phyloP scores from a whole-genome alignment of 2,329 filamentous ascomycete genomes.

The Colletotrichum tamarilloi region DNA sequence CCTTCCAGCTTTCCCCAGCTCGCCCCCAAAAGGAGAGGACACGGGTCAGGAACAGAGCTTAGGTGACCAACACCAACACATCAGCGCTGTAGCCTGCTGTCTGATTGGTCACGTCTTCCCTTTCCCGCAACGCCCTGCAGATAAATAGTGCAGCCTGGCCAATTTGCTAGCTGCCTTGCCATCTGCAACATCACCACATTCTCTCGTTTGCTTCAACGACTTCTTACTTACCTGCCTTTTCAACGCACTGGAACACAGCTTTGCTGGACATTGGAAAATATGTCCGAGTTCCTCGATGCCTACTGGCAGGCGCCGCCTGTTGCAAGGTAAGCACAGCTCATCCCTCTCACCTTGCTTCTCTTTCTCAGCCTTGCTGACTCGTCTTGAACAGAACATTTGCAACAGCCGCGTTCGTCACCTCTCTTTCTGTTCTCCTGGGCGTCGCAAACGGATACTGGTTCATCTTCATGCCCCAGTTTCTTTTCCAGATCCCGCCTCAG shows the following conservation, averaged over 20 bases:
- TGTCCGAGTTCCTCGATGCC: conserved; percentile 41
- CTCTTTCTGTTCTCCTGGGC: conserved; percentile 66
- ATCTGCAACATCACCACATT: conserved; percentile 23
- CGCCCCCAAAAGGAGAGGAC: conserved; percentile 34
- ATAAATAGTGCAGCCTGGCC: conserved; percentile 14
- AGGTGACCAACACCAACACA: conserved; percentile 26
- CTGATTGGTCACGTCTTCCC: conserved; percentile 14
- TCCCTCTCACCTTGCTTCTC: neutral
- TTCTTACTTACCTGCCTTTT: conserved; percentile 1
- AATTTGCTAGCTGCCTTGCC: conserved; percentile 25
- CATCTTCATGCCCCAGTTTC: conserved; percentile 60
- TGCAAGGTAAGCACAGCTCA: conserved; percentile 49
- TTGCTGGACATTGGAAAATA: conserved; percentile 20
- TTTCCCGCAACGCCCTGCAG: conserved; percentile 28
- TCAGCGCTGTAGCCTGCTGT: conserved; percentile 36
- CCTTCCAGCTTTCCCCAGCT: conserved; percentile 20
- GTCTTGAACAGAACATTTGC: conserved; percentile 70
- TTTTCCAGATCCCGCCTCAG: conserved; percentile 63
- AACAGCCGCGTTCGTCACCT: conserved; percentile 70
- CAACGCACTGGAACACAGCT: neutral
- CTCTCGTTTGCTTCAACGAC: conserved; percentile 25
- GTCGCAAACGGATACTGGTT: conserved; percentile 63
- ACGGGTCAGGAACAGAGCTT: conserved; percentile 33
- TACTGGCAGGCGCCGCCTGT: conserved; percentile 55
- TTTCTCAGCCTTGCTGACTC: conserved; percentile 21